phyloP scores from a whole-genome alignment of 116 monocot species.

The Dioscorea cayenensis region DNA sequence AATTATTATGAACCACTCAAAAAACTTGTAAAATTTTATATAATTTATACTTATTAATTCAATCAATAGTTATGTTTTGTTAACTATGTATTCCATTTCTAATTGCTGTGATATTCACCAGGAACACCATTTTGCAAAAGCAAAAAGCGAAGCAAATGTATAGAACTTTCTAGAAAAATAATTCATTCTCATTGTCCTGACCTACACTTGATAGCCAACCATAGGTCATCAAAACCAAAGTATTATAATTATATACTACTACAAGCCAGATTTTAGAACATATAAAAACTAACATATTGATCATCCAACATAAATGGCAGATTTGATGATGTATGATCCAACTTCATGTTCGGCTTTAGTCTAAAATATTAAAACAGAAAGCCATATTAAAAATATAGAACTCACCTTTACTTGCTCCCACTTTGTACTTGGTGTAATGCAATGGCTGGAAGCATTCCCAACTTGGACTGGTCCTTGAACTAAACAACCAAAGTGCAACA shows the following conservation, averaged over 20 bases:
- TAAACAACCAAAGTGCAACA: conserved; percentile 13
- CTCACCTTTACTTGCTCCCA: conserved; percentile 97
- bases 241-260: too few relatives aligned
- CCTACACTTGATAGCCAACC: too few relatives aligned
- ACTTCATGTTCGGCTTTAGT: neutral
- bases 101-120: neutral
- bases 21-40: neutral
- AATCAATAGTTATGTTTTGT: neutral
- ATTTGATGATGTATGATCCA: too few relatives aligned
- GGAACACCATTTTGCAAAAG: neutral
- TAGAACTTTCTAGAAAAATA: neutral
- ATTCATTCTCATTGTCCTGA: too few relatives aligned
- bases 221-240: too few relatives aligned
- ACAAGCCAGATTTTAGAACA: too few relatives aligned
- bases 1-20: neutral
- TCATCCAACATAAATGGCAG: too few relatives aligned
- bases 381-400: neutral
- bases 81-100: neutral
- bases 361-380: neutral
- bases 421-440: conserved; percentile 73
- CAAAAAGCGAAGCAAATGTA: neutral
- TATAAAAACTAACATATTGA: too few relatives aligned
- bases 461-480: conserved; percentile 42
- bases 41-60: neutral
- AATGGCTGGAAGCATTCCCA: conserved; percentile 37